phyloP scores from a whole-genome alignment of 805 yeast species.

The Cyberlindnera veronae region DNA sequence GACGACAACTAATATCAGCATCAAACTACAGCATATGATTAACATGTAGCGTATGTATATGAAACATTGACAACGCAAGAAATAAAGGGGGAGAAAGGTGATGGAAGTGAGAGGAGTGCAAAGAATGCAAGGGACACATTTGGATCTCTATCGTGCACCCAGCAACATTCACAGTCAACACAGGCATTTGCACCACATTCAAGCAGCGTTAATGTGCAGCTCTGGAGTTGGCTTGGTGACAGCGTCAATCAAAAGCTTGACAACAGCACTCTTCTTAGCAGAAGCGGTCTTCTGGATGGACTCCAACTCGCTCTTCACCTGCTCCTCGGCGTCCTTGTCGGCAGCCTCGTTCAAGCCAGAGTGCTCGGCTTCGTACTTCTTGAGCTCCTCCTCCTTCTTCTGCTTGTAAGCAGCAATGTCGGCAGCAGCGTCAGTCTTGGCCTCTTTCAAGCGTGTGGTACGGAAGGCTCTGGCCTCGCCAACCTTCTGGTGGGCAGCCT shows the following conservation, averaged over 20 bases:
- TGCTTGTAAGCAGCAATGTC: slow-evolving; percentile 86
- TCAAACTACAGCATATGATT: too few species aligned
- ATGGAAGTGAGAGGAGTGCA: too few species aligned
- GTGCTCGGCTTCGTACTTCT: slow-evolving; percentile 66
- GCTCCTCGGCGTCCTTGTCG: slow-evolving; percentile 73
- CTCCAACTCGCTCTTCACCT: slow-evolving; percentile 67
- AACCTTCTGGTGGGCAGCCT: slow-evolving; percentile 95
- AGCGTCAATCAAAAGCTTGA: slow-evolving; percentile 74
- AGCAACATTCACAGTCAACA: too few species aligned
- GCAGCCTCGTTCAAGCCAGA: slow-evolving; percentile 72
- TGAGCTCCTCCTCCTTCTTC: slow-evolving; percentile 79
- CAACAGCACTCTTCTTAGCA: slow-evolving; percentile 62
- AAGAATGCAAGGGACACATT: not conserved
- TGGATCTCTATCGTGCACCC: not conserved
- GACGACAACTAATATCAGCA: too few species aligned
- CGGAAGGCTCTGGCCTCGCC: slow-evolving; percentile 90
- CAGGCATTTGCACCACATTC: not conserved
- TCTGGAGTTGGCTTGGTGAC: slow-evolving; percentile 78
- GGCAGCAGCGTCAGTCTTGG: slow-evolving; percentile 86
- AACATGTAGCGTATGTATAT: too few species aligned
- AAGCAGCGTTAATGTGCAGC: slow-evolving; percentile 70
- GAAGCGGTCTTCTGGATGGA: slow-evolving; percentile 63
- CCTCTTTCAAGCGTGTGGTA: slow-evolving; percentile 84
- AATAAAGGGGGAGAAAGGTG: too few species aligned
- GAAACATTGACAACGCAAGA: too few species aligned